Conservation (phyloP, 345 rosid species). For the Anacardium occidentale region DNA sequence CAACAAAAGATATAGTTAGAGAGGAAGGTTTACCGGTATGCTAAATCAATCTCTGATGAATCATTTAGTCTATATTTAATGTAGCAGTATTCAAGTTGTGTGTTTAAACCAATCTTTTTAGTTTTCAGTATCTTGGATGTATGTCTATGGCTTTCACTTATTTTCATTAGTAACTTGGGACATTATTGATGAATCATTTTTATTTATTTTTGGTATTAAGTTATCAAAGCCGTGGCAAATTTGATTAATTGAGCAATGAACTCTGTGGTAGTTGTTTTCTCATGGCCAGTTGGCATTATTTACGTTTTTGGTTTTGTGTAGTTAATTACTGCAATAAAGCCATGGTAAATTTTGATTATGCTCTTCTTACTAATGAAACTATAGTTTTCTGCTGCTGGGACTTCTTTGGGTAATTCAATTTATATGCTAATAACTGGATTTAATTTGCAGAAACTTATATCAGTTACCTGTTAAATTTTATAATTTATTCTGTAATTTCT, state of each 20-base stretch:
- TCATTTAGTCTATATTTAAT: neutral
- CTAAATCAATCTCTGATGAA: constrained; percentile 12
- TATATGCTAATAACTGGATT: neutral
- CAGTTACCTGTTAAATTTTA: neutral
- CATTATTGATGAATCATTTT: neutral
- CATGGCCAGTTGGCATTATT: neutral
- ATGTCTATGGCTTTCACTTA: neutral
- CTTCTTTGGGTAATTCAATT: neutral
- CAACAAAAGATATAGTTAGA: constrained; percentile 79
- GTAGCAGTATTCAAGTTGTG: neutral
- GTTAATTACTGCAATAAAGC: neutral
- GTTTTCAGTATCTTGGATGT: neutral
- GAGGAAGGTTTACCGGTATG: constrained; percentile 91
- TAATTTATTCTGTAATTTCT: neutral
- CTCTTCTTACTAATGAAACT: neutral
- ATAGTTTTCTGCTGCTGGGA: neutral
- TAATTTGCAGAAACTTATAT: neutral
- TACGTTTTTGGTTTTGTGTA: neutral
- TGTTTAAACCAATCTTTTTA: neutral
- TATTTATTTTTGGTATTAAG: neutral
- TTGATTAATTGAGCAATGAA: neutral
- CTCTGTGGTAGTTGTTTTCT: neutral
- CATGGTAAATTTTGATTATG: neutral
- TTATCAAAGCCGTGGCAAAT: neutral
- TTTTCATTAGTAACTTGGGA: neutral